Evolutionary conservation across 306 rosid genomes (phyloP).

Genomic region (Leucaena leucocephala): DNA sequence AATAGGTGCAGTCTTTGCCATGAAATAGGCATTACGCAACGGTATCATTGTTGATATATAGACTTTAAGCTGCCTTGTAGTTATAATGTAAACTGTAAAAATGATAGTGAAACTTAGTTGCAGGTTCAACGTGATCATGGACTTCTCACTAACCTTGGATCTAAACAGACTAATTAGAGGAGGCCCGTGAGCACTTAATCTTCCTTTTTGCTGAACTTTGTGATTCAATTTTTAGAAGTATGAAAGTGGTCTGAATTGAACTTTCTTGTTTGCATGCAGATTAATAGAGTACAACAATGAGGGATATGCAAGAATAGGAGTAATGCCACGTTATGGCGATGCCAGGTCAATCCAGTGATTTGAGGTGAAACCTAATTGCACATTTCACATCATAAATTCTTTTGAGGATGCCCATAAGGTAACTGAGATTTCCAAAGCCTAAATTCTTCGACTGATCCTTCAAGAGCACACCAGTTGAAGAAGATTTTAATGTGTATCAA

Average conservation of each 20-base stretch:
- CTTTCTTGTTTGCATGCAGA: constrained; percentile 29
- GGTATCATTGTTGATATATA: constrained; percentile 32
- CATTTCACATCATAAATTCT: constrained; percentile 52
- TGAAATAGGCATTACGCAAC: constrained; percentile 54
- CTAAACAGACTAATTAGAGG: constrained; percentile 46
- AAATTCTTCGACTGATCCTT: background rate
- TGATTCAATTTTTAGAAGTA: background rate
- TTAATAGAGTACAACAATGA: constrained; percentile 37
- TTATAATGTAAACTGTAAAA: background rate
- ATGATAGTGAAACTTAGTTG: background rate
- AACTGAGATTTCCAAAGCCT: background rate
- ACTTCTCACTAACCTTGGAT: constrained; percentile 52
- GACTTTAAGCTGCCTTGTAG: background rate
- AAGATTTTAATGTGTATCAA: background rate
- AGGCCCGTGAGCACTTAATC: constrained; percentile 48
- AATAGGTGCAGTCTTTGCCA: constrained; percentile 46
- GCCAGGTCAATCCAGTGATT: constrained; percentile 52
- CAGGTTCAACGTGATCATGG: constrained; percentile 56
- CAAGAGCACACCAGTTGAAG: background rate
- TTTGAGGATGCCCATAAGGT: constrained; percentile 60
- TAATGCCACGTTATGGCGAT: constrained; percentile 59
- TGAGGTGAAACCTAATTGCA: constrained; percentile 53
- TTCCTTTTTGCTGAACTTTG: background rate
- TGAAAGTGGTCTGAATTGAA: background rate
- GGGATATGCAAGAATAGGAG: constrained; percentile 50